Percentiles rank a stretch among this genome's conserved stretches.
These are phyloP conservation scores for Saccharomyces jurei DNA, from an alignment of 805 yeast species.

Conservation along the genomic window DNA sequence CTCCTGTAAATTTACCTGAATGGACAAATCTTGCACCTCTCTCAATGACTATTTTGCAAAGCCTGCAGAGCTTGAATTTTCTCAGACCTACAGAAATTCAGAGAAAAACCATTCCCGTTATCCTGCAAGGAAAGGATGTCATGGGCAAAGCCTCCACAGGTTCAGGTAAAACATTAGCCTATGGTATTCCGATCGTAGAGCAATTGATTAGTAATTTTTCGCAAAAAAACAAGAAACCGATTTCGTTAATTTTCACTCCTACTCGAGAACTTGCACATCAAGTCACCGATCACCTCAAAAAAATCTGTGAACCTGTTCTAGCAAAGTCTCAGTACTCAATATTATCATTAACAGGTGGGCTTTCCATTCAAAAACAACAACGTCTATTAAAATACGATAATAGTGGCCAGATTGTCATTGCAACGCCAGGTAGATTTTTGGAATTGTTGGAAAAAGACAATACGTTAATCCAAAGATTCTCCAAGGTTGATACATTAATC, in stretches of 20 bases:
- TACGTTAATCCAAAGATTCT: constrained; percentile 34
- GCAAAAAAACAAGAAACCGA: constrained; percentile 35
- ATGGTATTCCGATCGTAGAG: constrained; percentile 86
- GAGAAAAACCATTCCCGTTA: constrained; percentile 61
- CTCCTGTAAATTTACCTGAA: constrained; percentile 45
- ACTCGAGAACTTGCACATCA: constrained; percentile 96
- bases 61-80: constrained; percentile 53
- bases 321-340: constrained; percentile 50
- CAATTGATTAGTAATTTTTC: constrained; percentile 30
- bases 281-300: constrained; percentile 70
- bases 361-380: constrained; percentile 88
- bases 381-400: constrained; percentile 58
- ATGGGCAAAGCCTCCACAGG: constrained; percentile 97
- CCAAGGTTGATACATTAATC: constrained; percentile 45
- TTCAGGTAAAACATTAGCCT: constrained; percentile 94
- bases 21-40: constrained; percentile 44
- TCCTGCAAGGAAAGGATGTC: constrained; percentile 67
- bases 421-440: constrained; percentile 90
- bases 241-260: constrained; percentile 83
- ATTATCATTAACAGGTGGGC: constrained; percentile 85
- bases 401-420: constrained; percentile 72
- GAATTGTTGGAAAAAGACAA: constrained; percentile 67
- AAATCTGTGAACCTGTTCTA: constrained; percentile 29
- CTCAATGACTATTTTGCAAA: constrained; percentile 52
- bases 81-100: constrained; percentile 79